Evolutionary conservation across 495 filamentous ascomycete genomes (phyloP), one percentile per base, ranked within the genome.

Genomic region (Lichenothelia convexa): DNA sequence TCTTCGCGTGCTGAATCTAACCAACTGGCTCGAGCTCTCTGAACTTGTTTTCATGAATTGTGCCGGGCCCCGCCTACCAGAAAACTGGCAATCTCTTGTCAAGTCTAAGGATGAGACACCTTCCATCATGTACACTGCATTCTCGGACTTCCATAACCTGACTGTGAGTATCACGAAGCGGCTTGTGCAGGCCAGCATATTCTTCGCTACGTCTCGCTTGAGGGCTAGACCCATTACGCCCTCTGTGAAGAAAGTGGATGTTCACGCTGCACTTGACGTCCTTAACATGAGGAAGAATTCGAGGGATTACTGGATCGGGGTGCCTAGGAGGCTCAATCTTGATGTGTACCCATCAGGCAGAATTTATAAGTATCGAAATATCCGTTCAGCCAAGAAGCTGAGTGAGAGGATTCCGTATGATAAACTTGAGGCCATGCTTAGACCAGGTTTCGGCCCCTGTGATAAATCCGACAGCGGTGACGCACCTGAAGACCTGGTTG

Each of bases 41-140:
- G 58, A 63, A 17, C 59, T 61, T 3, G 26, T 87, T 1, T 89
- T 91, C 47, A 91, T 93, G 85, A 87, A 89, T 50, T 65, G 68
- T 3, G 56, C 61, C 2, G 56, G 66, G 22, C 39, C 49, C 31
- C 40, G 49, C 27, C 49, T 56, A 16, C 68, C 76, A 26, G 63
- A 73, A 32, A 83, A 83, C 45, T 92, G 80, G 80, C 57, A 48
- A 12, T 56, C 57, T 36, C 34, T 77, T 5, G 58, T 57, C 5
- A 53, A 55, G 16, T 39, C 48, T 32, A n/a, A n/a, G n/a, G 56
- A 51, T 2, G 67, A 78, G 18, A 51, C 43, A 3, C 82, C 84
- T 0, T 67, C 77, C 0, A 70, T 93, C 12, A 66, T 60, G 45
- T 64, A 54, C 43, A 80, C 67, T 4, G 75, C 78, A 1, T 64